Evolutionary conservation across 2,329 filamentous ascomycete species (phyloP).

Genomic region (Monosporascus sp.): DNA sequence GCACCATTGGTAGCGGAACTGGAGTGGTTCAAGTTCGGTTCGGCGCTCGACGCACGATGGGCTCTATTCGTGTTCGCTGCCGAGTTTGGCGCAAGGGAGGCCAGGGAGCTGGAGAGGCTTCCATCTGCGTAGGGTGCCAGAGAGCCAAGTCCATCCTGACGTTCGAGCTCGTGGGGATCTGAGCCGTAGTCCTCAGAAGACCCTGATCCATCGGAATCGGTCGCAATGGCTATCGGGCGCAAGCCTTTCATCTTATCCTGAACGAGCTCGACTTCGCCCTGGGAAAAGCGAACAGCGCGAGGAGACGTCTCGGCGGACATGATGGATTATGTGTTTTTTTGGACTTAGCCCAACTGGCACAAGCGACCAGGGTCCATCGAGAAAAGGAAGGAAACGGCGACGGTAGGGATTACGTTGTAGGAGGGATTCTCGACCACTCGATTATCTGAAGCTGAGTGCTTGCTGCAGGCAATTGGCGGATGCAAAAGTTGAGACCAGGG

Average conservation of each 20-base stretch:
- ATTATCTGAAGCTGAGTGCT: constrained; percentile 14
- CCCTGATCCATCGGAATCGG: constrained; percentile 44
- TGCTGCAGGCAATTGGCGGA: too few species aligned
- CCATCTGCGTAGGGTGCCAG: constrained; percentile 40
- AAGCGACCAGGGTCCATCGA: not conserved
- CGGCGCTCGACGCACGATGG: constrained; percentile 33
- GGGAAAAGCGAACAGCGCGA: constrained; percentile 52
- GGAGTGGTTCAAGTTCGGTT: constrained; percentile 13
- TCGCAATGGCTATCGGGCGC: constrained; percentile 31
- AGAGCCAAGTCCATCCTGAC: constrained; percentile 43
- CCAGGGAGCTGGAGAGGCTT: constrained; percentile 35
- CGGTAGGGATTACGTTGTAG: not conserved
- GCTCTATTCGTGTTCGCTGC: constrained; percentile 36
- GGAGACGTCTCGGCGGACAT: constrained; percentile 45
- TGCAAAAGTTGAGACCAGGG: too few species aligned
- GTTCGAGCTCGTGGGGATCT: constrained; percentile 43
- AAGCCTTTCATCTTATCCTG: constrained; percentile 38
- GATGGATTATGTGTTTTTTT: not conserved
- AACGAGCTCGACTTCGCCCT: constrained; percentile 40
- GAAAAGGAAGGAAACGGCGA: not conserved
- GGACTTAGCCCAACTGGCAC: not conserved
- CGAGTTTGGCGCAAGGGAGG: constrained; percentile 36
- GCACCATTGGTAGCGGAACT: constrained; percentile 23
- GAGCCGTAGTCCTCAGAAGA: constrained; percentile 41
- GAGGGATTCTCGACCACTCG: too few species aligned